A percentile compares a stretch with the other conserved stretches of the same genome.
These are phyloP conservation scores for Sporothrix luriei DNA, from an alignment of 2,329 filamentous ascomycete genomes.

Conservation along the genomic window DNA sequence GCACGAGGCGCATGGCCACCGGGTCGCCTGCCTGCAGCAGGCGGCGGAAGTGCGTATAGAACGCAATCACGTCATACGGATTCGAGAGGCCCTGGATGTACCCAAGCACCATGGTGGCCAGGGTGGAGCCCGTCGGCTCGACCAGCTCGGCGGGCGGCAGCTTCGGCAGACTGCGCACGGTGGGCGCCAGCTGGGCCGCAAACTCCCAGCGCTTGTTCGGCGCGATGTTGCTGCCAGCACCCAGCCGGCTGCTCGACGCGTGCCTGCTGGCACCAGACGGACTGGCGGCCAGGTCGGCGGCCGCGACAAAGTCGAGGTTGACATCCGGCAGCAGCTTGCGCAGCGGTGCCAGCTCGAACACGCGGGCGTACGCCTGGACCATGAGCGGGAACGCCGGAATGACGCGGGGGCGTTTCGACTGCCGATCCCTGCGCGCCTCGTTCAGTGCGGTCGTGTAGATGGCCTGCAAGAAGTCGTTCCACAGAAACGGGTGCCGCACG, in stretches of 20 bases:
- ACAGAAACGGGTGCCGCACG: conserved; percentile 52
- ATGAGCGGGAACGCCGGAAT: conserved; percentile 51
- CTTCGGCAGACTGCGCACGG: conserved; percentile 35
- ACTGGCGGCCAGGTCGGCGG: neutral
- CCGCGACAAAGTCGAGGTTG: conserved; percentile 8
- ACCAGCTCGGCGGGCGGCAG: conserved; percentile 35
- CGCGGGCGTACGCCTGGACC: conserved; percentile 53
- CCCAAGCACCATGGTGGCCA: conserved; percentile 53
- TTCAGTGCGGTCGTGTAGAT: conserved; percentile 51
- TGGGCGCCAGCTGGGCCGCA: conserved; percentile 30
- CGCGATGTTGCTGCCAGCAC: neutral
- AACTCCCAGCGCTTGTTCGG: conserved; percentile 34
- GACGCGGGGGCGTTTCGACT: conserved; percentile 42
- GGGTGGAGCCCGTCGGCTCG: conserved; percentile 46
- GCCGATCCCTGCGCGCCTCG: conserved; percentile 43
- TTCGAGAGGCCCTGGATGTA: conserved; percentile 49
- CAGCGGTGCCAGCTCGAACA: conserved; percentile 53
- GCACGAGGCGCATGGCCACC: conserved; percentile 45
- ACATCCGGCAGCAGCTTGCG: conserved; percentile 44
- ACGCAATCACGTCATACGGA: conserved; percentile 48
- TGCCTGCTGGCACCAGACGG: neutral
- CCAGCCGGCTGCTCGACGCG: neutral
- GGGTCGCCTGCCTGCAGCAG: conserved; percentile 46
- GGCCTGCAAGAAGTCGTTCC: conserved; percentile 57
- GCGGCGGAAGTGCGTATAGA: conserved; percentile 53